These are phyloP conservation scores for Rhodotorula sp. DNA, from an alignment of 1,284 basidiomycete species.

Conservation along the genomic window DNA sequence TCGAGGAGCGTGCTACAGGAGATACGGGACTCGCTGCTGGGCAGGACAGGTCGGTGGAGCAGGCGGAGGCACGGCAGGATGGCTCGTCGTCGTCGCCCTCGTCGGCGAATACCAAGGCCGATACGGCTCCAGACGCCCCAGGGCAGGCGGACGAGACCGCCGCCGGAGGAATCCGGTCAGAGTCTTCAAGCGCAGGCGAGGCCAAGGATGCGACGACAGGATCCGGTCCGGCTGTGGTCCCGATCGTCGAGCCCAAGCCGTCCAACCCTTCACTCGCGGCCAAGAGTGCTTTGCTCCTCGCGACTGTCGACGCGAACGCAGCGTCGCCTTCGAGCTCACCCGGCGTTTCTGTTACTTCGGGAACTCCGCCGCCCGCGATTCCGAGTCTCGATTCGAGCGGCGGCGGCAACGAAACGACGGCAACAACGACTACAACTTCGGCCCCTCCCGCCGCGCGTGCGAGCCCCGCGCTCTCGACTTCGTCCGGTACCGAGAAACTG, in stretches of 20 bases:
- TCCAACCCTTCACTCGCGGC: constrained; percentile 6
- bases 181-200: too few species aligned
- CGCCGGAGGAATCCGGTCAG: too few species aligned
- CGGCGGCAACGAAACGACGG: background rate
- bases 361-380: background rate
- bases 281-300: background rate
- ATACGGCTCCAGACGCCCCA: too few species aligned
- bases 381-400: background rate
- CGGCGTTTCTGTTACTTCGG: background rate
- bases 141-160: too few species aligned
- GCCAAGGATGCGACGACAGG: too few species aligned
- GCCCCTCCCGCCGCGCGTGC: constrained; percentile 9
- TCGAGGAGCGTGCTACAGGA: background rate
- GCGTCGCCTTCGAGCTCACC: background rate
- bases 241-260: constrained; percentile 9
- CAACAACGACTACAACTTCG: background rate
- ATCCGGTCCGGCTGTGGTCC: too few species aligned
- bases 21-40: background rate
- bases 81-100: too few species aligned
- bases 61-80: too few species aligned
- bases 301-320: background rate
- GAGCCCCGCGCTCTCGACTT: constrained; percentile 40
- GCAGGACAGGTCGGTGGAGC: too few species aligned
- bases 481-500: background rate
- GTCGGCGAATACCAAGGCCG: too few species aligned